Percentiles rank a stretch among this genome's conserved stretches.
These are phyloP conservation scores for Fusarium anguioides DNA, from an alignment of 2,329 filamentous ascomycete species.

Conservation along the genomic window DNA sequence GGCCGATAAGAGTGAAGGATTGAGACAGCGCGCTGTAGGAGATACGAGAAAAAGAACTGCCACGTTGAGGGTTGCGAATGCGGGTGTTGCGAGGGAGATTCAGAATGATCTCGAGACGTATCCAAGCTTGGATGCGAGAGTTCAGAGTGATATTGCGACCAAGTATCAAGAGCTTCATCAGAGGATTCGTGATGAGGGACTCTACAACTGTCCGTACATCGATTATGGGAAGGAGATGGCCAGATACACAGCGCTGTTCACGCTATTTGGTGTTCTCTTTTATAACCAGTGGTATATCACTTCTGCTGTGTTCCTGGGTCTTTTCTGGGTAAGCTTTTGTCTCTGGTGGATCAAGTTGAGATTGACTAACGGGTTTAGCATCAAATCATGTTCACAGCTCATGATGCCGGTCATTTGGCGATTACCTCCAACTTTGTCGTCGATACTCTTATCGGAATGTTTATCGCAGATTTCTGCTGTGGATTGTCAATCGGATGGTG, in stretches of 20 bases:
- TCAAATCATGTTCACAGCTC: slow-evolving; percentile 75
- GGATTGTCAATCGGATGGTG: slow-evolving; percentile 76
- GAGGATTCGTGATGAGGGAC: slow-evolving; percentile 63
- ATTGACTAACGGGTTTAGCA: slow-evolving; percentile 56
- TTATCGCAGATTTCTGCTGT: slow-evolving; percentile 73
- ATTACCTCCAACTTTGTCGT: slow-evolving; percentile 69
- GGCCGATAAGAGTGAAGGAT: neutral
- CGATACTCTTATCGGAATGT: slow-evolving; percentile 70
- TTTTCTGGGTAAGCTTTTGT: slow-evolving; percentile 64
- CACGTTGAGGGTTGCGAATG: slow-evolving; percentile 32
- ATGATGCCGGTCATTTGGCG: slow-evolving; percentile 72
- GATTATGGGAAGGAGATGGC: slow-evolving; percentile 68
- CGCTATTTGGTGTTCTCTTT: slow-evolving; percentile 58
- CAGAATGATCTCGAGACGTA: slow-evolving; percentile 53
- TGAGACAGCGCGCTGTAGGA: slow-evolving; percentile 20
- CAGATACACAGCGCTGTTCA: slow-evolving; percentile 66
- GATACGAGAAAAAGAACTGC: slow-evolving; percentile 17
- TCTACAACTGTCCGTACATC: slow-evolving; percentile 68
- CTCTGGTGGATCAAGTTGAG: neutral
- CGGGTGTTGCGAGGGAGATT: slow-evolving; percentile 42
- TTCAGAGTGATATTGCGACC: slow-evolving; percentile 64
- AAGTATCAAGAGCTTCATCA: slow-evolving; percentile 69
- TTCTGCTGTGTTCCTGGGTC: slow-evolving; percentile 68
- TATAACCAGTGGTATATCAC: slow-evolving; percentile 65
- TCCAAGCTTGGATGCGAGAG: slow-evolving; percentile 64